phyloP scores from a whole-genome alignment of 371 early-diverging fungal species.

The Gilbertella persicaria region DNA sequence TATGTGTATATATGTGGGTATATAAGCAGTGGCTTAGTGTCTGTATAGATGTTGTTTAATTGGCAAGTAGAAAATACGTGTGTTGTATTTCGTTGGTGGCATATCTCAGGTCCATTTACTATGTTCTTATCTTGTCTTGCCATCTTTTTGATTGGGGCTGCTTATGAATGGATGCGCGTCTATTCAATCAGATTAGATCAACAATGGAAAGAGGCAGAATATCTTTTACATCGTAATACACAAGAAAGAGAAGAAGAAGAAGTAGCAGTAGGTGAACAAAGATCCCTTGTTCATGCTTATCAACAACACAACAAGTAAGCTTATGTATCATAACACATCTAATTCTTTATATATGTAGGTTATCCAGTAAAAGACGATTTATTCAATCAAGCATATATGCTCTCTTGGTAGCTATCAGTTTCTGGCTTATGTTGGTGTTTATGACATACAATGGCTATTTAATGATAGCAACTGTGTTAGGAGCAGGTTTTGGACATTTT shows the following conservation, averaged over 20 bases:
- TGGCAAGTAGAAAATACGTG: constrained; percentile 79
- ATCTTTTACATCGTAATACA: constrained; percentile 2
- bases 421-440: constrained; percentile 77
- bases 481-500: constrained; percentile 76
- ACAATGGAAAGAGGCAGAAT: constrained; percentile 25
- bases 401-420: constrained; percentile 62
- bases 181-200: constrained; percentile 55
- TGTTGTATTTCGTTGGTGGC: constrained; percentile 78
- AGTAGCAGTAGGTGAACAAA: constrained; percentile 9
- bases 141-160: constrained; percentile 59
- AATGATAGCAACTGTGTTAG: constrained; percentile 68
- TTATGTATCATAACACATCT: constrained; percentile 4
- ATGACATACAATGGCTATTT: constrained; percentile 87
- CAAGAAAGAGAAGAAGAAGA: constrained; percentile 12
- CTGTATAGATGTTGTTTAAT: constrained; percentile 75
- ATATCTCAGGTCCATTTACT: constrained; percentile 50
- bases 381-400: constrained; percentile 62
- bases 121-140: constrained; percentile 61
- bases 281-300: constrained; percentile 25
- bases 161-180: constrained; percentile 64
- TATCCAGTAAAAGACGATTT: constrained; percentile 42
- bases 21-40: neutral
- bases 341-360: neutral
- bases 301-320: constrained; percentile 12
- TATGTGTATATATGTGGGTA: neutral